Percentiles rank a stretch among this genome's conserved stretches.
phyloP scores from a whole-genome alignment of 2,329 filamentous ascomycete species.

The Sphaerulina populicola region DNA sequence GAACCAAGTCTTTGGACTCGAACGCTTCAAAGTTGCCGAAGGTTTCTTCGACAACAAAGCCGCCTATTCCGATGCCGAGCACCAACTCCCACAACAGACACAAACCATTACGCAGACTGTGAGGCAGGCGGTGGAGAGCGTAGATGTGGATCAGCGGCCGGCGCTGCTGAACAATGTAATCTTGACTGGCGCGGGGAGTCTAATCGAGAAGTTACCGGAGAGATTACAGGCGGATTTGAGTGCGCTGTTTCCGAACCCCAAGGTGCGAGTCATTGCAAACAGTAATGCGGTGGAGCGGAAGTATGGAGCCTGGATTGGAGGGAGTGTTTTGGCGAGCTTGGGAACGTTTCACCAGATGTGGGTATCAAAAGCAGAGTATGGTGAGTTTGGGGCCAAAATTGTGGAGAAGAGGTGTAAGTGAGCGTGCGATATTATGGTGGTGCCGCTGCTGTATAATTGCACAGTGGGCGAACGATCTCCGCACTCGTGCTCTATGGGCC shows the following conservation, averaged over 20 bases:
- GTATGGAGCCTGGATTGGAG: slow-evolving; percentile 92
- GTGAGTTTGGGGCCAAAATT: slow-evolving; percentile 82
- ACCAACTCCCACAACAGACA: slow-evolving; percentile 47
- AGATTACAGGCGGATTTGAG: slow-evolving; percentile 77
- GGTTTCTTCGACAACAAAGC: slow-evolving; percentile 83
- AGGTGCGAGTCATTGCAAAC: slow-evolving; percentile 81
- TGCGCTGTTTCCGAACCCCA: slow-evolving; percentile 70
- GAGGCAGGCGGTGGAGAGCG: slow-evolving; percentile 63
- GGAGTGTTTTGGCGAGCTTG: slow-evolving; percentile 87
- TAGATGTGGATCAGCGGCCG: slow-evolving; percentile 82
- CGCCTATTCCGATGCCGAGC: slow-evolving; percentile 49
- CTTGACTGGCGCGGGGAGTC: slow-evolving; percentile 76
- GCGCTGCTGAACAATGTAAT: slow-evolving; percentile 82
- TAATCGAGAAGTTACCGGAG: slow-evolving; percentile 88
- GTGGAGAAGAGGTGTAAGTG: slow-evolving; percentile 95
- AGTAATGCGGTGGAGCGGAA: slow-evolving; percentile 80
- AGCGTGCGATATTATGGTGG: not conserved
- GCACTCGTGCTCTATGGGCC: too few species aligned
- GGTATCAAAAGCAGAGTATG: slow-evolving; percentile 95
- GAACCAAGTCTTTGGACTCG: slow-evolving; percentile 87
- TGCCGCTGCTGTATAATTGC: too few species aligned
- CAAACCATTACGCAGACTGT: slow-evolving; percentile 82
- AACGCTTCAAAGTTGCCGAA: slow-evolving; percentile 79
- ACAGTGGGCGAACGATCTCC: too few species aligned
- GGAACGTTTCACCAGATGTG: slow-evolving; percentile 99